Percentiles rank a stretch among this genome's conserved stretches.
These are phyloP conservation scores for Aphanomyces invadans DNA, from an alignment of 352 stramenopile species.

Conservation along the genomic window DNA sequence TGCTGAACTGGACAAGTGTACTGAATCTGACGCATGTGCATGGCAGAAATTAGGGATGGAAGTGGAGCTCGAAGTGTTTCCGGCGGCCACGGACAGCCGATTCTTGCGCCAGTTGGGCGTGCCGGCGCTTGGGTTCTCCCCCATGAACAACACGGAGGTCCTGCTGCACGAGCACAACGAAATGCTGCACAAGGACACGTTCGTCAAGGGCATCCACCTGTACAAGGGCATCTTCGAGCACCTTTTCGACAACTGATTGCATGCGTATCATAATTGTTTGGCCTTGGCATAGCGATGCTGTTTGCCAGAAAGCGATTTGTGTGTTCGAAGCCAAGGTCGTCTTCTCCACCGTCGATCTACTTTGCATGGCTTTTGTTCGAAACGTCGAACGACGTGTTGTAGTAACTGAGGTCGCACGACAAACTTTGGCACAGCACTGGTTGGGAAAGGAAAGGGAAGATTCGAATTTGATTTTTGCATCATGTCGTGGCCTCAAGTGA, in stretches of 20 bases:
- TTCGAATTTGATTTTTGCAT: too few species aligned
- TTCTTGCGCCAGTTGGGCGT: constrained; percentile 89
- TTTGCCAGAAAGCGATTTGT: background rate
- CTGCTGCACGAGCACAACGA: constrained; percentile 96
- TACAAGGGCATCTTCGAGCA: constrained; percentile 57
- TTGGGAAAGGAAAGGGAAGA: too few species aligned
- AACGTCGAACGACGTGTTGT: too few species aligned
- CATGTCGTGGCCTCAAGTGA: too few species aligned
- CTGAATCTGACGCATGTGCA: too few species aligned
- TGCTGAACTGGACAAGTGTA: too few species aligned
- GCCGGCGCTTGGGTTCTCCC: constrained; percentile 89
- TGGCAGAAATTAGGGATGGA: constrained; percentile 43
- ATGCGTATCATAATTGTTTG: too few species aligned
- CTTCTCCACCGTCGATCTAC: too few species aligned
- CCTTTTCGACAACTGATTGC: constrained; percentile 32
- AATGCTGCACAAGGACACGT: constrained; percentile 86
- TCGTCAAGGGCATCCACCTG: constrained; percentile 88
- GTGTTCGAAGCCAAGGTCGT: too few species aligned
- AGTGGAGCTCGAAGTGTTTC: constrained; percentile 90
- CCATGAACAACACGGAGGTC: constrained; percentile 92
- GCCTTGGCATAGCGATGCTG: background rate
- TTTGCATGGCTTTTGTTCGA: too few species aligned
- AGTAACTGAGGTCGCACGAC: too few species aligned
- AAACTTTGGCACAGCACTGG: too few species aligned
- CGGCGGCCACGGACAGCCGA: constrained; percentile 89